Evolutionary conservation across 495 filamentous ascomycete genomes (phyloP), one percentile per base, ranked within the genome.

Genomic region (Apiosordaria backusii): DNA sequence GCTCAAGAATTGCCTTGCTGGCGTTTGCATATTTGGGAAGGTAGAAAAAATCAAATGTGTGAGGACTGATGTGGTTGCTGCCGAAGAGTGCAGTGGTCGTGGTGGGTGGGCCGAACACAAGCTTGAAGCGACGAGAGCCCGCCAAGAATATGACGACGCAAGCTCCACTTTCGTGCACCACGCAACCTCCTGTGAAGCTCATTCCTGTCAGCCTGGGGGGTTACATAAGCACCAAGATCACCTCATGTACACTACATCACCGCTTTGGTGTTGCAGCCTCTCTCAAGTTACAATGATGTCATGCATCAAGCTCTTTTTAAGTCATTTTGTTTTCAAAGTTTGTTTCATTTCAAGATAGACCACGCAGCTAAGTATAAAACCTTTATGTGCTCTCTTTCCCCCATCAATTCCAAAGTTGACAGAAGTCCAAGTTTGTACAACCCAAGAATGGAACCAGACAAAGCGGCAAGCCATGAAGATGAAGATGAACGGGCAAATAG

Each of bases 121-220:
- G 57, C 57, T 59, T 59, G 57, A 16, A 40, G 29, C n/a, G 27
- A 61, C 16, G 59, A 45, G 24, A 45, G 27, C 57, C 57, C 10
- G 59, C 59, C 59, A 61, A 61, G 59, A 40, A 61, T 45, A 61
- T 61, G 59, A 61, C 59, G 59, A 61, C 25, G 59, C 35, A 45
- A 45, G 35, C 35, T 45, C 35, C 35, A 45, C 35, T 10, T 35
- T n/a, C n/a, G n/a, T n/a, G n/a, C 35, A 45, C 35, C 35, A 4
- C 27, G 4, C 4, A 29, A 29, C 27, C 27, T 29, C 27, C 27
- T 7, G 7, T 7, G 27, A 29, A 45, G 9, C 35, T 1, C 2
- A 45, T 0, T 15, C 9, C 35, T 45, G 9, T 13, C 35, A 45
- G 7, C 59, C 13, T 18, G 26, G 59, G 6, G 26, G 59, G 6